Evolutionary conservation across 2,329 filamentous ascomycete genomes (phyloP), one percentile per base, ranked within the genome.

Genomic region (Alternaria dauci): DNA sequence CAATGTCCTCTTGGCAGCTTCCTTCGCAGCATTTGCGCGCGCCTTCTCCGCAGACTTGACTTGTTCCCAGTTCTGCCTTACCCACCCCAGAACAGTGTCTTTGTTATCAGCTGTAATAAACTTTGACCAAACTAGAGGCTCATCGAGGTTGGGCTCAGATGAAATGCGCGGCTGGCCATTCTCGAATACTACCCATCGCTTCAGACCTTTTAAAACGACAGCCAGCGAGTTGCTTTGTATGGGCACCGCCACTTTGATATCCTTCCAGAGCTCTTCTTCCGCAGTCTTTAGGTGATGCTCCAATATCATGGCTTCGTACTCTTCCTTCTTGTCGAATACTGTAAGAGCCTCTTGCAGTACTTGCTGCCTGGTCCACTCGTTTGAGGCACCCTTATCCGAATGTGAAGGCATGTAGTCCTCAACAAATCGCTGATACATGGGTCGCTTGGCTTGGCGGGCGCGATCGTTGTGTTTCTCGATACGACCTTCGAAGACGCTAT

Each of bases 331-430:
- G 25, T 75, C 75, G 62, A 91, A 91, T 2, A 62, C 70, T 0
- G 68, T 71, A 28, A 91, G 83, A 0, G 86, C 88, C 51, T 87
- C 82, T 0, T 82, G 68, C 0, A 84, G 82, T 2, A 90, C 80
- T 5, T 80, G 53, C 7, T 83, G 77, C 23, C 88, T 68, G 5
- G 67, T 73, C 60, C 67, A 69, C 1, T 55, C 52, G 12, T 61
- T 63, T n/a, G 23, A 34, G 23, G 63, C 51, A 1, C 70, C 50
- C 56, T 81, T 83, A 1, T 76, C 76, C 1, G 81, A 79, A 59
- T 85, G 85, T 2, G 69, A 70, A 0, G 88, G 87, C n/a, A 90
- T 76, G 63, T 87, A 93, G 5, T 88, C 85, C 1, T 89, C 81
- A 5, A 89, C 74, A 84, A 90, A 94, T 6, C 75, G 73, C 2